These are phyloP conservation scores for Pelargonium citronellum DNA, from an alignment of 441 rosid species.

Conservation along the genomic window DNA sequence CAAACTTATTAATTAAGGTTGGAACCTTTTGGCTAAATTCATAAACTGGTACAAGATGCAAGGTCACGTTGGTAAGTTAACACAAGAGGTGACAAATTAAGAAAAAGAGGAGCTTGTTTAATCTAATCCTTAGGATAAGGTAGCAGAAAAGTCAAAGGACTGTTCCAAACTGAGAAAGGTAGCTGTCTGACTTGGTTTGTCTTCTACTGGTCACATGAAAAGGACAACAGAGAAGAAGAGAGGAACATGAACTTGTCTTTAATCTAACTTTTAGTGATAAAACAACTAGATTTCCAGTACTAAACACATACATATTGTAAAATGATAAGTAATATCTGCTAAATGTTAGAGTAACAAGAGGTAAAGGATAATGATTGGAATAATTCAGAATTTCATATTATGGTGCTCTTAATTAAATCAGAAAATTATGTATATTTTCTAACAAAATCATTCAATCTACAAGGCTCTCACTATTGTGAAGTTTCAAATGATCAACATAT, in stretches of 20 bases:
- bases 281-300: background rate
- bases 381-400: no score
- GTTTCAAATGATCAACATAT: no score
- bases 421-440: no score
- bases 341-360: no score
- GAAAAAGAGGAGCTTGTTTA: conserved; percentile 1
- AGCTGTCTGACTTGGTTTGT: background rate
- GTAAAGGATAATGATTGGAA: no score
- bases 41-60: background rate
- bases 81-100: background rate
- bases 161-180: background rate
- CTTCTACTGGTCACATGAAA: conserved; percentile 2
- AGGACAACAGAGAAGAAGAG: background rate
- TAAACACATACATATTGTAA: background rate
- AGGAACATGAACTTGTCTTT: conserved; percentile 2
- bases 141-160: background rate
- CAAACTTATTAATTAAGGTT: background rate
- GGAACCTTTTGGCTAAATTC: background rate
- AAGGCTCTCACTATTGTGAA: no score
- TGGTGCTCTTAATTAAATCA: no score
- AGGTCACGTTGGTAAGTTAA: background rate
- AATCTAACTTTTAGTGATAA: background rate
- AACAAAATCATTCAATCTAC: no score
- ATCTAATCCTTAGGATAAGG: background rate
- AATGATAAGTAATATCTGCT: background rate